Base-by-base conservation (phyloP, 2,329 filamentous ascomycete genomes). In the Neocatenulostroma microsporum region DNA sequence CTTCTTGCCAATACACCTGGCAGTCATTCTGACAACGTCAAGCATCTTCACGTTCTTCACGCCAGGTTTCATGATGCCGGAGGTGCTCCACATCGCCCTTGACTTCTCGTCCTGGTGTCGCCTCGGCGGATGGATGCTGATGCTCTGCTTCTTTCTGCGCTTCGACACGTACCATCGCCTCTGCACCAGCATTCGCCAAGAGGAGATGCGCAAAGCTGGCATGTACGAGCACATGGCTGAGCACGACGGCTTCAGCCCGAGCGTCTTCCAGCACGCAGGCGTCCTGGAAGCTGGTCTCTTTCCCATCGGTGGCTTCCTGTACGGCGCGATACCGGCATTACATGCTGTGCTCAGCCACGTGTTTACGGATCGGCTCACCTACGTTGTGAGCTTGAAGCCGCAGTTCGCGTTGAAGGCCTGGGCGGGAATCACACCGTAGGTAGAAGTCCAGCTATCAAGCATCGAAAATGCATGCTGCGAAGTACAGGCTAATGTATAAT, bases 361-460 rank as follows among this genome's bases (percentile, higher is more conserved):
- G 52, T 84, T 78, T 72, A 82, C 77, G 0, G 64, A 79, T 21
- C 69, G 81, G 38, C 56, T 85, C 47, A 76, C 80, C 9, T 85
- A 85, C 59, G 73, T 76, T 0, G 80, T 85, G 51, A 83, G 78
- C 63, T 76, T 78, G 60, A 85, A 84, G 72, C 76, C 50, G 12
- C 54, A 51, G 17, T 29, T 41, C 12, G 31, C 26, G 15, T 18
- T 38, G 34, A 38, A 36, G 36, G 15, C 23, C 12, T 28, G 17
- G 23, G 12, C 14, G 23, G 17, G 33, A 13, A 28, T 36, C 4
- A 36, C 33, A 21, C 33, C 33, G 23, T 36, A 36, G 25, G 33
- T 29, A 7, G 9, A 10, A 9, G 8, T 29, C 14, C 27, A 21
- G 15, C 5, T 4, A 4, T 4, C 4, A 7, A n/a, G n/a, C n/a